phyloP scores from a whole-genome alignment of 2,329 filamentous ascomycete species.

The Thelonectria rubi region DNA sequence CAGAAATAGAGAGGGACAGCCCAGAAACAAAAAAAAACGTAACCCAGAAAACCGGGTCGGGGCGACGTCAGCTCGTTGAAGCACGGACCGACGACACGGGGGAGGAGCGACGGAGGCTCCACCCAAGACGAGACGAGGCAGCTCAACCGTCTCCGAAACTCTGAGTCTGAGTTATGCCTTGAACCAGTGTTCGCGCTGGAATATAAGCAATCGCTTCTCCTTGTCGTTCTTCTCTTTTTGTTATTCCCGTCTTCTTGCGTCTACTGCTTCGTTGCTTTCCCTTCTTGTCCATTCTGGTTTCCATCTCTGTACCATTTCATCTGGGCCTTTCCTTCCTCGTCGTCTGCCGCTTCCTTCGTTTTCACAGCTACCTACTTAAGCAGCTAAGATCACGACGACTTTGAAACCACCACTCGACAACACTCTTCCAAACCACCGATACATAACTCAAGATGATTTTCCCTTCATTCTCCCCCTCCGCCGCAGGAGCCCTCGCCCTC shows the following conservation, averaged over 20 bases:
- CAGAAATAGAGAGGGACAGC: too few relatives aligned
- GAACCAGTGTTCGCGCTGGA: background rate
- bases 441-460: conserved; percentile 32
- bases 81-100: conserved; percentile 26
- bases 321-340: background rate
- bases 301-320: background rate
- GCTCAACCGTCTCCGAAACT: background rate
- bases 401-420: background rate
- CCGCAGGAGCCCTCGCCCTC: conserved; percentile 33
- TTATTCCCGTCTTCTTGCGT: background rate
- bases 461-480: conserved; percentile 33
- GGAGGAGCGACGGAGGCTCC: conserved; percentile 16
- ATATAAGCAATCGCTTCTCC: background rate
- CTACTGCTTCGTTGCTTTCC: background rate
- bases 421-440: conserved; percentile 4
- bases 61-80: conserved; percentile 40
- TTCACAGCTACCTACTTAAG: background rate
- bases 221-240: background rate
- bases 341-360: background rate
- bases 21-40: conserved; percentile 20
- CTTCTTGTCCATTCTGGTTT: conserved; percentile 18
- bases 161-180: background rate
- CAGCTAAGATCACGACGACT: too few relatives aligned
- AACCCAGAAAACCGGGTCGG: conserved; percentile 31
- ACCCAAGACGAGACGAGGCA: conserved; percentile 14